Base-by-base conservation (phyloP, 2,329 filamentous ascomycete genomes). In the Boeremia exigua region DNA sequence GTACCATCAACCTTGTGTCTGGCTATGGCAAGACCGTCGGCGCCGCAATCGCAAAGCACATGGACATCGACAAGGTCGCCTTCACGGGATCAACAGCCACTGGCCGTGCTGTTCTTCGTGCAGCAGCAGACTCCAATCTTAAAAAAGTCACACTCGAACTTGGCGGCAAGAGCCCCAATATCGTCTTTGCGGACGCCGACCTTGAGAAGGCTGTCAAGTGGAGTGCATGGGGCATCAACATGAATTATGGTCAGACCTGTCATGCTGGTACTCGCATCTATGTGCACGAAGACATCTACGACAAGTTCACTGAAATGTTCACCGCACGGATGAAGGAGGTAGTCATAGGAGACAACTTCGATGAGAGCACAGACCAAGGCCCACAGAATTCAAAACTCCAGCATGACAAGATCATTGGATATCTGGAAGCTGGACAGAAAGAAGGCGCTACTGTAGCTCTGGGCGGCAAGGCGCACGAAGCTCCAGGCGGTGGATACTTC, bases 1-100 rank as follows among this genome's bases (percentile, higher is more conserved):
- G 86, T 36, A 84, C 88, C 5, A 69, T 88, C 2, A 84, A 87
- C 61, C 82, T 79, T 0, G 71, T 88, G 2, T 82, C 82, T 34
- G 86, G 86, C 6, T 83, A 84, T 32, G 85, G 87, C 59, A 76
- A 78, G 45, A 54, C 51, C 33, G 76, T 75, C 1, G 77, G 77
- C 2, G 73, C 75, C 2, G 46, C 75, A 1, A 54, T 78, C 10
- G 70, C 76, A 3, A 65, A 60, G 14, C 76, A 79, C 58, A 76
- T 76, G 73, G 59, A 66, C 7, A 71, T 79, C 49, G 67, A 70
- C 34, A 77, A 78, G 47, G 65, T 80, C 7, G 72, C 70, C 6
- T 80, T 80, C 64, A 80, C 78, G 0, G 78, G 78, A 12, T 73
- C 67, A 25, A 75, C 74, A 19, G 30, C 60, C 30, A 56, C 77